These are phyloP conservation scores for Trichophaea hybrida DNA, from an alignment of 2,329 filamentous ascomycete genomes.

Conservation along the genomic window DNA sequence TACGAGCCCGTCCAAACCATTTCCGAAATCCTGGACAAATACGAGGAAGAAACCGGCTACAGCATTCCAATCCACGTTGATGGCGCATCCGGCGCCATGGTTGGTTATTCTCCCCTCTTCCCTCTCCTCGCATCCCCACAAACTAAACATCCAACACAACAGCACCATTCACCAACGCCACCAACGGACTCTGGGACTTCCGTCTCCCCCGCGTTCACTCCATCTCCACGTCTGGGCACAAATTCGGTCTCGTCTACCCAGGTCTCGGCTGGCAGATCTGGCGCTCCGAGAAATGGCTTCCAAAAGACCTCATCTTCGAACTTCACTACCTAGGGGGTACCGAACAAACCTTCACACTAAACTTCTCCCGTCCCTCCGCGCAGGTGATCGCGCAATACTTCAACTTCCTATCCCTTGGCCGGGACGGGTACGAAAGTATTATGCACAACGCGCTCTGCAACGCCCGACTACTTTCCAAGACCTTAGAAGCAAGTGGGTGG, in stretches of 20 bases:
- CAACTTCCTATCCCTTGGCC: conserved; percentile 57
- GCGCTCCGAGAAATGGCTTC: conserved; percentile 50
- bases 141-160: conserved; percentile 33
- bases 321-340: conserved; percentile 58
- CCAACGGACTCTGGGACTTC: conserved; percentile 37
- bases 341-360: conserved; percentile 55
- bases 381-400: conserved; percentile 60
- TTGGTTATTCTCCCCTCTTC: conserved; percentile 46
- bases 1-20: conserved; percentile 59
- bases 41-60: conserved; percentile 45
- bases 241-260: conserved; percentile 49
- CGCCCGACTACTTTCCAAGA: conserved; percentile 48
- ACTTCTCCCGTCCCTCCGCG: conserved; percentile 56
- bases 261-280: conserved; percentile 59
- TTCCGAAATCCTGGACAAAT: conserved; percentile 48
- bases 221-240: conserved; percentile 52
- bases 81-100: conserved; percentile 46
- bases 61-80: conserved; percentile 57
- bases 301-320: conserved; percentile 55
- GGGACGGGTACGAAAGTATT: conserved; percentile 47
- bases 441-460: conserved; percentile 55
- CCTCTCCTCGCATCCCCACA: no score
- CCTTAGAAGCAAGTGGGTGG: conserved; percentile 51
- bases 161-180: conserved; percentile 12
- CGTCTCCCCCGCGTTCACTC: conserved; percentile 47